phyloP scores from a whole-genome alignment of 805 yeast species.

The Sugiyamaella boreocaroliniensis region DNA sequence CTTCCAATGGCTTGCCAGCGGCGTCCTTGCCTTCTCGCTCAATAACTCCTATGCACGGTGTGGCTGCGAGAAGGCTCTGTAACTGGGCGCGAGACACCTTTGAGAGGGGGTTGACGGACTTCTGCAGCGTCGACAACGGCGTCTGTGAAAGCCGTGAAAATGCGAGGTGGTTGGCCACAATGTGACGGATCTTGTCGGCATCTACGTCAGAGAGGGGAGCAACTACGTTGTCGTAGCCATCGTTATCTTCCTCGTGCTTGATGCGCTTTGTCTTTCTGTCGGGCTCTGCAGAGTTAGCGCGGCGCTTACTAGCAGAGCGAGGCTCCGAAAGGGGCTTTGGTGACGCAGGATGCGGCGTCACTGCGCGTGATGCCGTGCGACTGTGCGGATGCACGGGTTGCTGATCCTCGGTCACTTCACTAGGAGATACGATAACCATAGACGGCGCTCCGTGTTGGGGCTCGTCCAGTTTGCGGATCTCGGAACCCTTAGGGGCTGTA shows the following conservation, averaged over 20 bases:
- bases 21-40: conserved; percentile 91
- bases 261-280: conserved; percentile 3
- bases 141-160: conserved; percentile 83
- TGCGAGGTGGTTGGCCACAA: conserved; percentile 78
- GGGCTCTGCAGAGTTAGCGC: conserved; percentile 4
- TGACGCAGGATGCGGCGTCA: neutral
- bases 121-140: conserved; percentile 64
- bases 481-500: too few relatives aligned
- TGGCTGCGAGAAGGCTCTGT: conserved; percentile 38
- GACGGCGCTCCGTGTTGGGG: too few relatives aligned
- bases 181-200: conserved; percentile 50
- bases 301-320: neutral
- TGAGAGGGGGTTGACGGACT: conserved; percentile 52
- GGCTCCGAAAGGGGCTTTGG: neutral
- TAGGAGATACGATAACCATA: too few relatives aligned
- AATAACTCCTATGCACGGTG: conserved; percentile 75
- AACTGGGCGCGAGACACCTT: conserved; percentile 29
- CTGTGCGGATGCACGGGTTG: too few relatives aligned
- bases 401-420: too few relatives aligned
- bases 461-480: too few relatives aligned
- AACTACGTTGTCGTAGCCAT: conserved; percentile 24
- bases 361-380: neutral
- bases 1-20: conserved; percentile 89
- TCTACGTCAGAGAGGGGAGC: conserved; percentile 4
- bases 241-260: conserved; percentile 21